phyloP scores from a whole-genome alignment of 495 filamentous ascomycete genomes.

The Penicillium odoratum region DNA sequence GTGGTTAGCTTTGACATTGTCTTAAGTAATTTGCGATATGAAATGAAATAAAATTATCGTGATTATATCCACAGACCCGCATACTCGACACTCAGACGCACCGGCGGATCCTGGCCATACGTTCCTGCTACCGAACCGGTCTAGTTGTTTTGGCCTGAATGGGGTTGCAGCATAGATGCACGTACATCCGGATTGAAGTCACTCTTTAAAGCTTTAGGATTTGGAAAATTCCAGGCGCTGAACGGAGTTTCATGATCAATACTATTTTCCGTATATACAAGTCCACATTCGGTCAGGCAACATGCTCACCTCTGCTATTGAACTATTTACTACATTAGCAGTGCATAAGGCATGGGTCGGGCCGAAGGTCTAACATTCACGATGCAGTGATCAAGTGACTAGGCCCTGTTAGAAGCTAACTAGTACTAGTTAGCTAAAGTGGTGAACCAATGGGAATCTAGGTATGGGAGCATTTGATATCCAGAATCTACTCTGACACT shows the following conservation, averaged over 20 bases:
- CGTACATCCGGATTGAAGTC: not conserved
- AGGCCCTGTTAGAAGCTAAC: not conserved
- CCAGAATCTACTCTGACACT: not conserved
- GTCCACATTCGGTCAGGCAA: too few relatives aligned
- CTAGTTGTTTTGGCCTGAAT: not conserved
- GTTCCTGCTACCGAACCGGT: too few relatives aligned
- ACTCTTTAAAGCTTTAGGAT: not conserved
- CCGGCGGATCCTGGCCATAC: too few relatives aligned
- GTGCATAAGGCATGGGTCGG: not conserved
- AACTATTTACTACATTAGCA: not conserved
- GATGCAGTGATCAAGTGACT: not conserved
- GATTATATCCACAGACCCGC: not conserved
- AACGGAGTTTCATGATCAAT: not conserved
- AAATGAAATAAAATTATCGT: not conserved
- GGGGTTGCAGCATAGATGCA: not conserved
- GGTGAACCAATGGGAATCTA: not conserved
- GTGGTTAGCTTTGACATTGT: conserved; percentile 51
- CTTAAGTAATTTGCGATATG: not conserved
- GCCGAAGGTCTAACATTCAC: not conserved
- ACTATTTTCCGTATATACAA: not conserved
- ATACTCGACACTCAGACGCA: not conserved
- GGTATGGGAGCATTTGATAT: not conserved
- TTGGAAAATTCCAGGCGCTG: not conserved
- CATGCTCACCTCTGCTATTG: too few relatives aligned
- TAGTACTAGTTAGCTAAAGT: not conserved